These are phyloP conservation scores for Hemisphaericaspora nanyangensis DNA, from an alignment of 805 yeast genomes.

Conservation along the genomic window DNA sequence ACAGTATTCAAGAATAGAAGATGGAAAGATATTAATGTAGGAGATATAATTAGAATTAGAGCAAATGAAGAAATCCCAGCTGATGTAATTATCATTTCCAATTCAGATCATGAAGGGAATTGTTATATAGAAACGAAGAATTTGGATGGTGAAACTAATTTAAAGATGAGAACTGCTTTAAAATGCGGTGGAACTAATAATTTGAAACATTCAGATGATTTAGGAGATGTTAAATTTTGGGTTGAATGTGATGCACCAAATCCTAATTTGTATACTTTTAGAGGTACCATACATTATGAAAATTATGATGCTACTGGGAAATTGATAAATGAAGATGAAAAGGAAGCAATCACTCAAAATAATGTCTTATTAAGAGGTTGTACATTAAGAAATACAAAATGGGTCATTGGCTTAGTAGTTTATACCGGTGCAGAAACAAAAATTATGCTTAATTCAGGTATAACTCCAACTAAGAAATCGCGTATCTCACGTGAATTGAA, in stretches of 20 bases:
- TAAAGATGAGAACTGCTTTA: constrained; percentile 56
- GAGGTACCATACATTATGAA: constrained; percentile 60
- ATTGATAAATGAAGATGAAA: constrained; percentile 31
- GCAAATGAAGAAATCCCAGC: constrained; percentile 81
- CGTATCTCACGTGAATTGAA: constrained; percentile 64
- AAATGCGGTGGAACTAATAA: constrained; percentile 45
- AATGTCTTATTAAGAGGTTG: constrained; percentile 71
- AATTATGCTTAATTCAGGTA: constrained; percentile 74
- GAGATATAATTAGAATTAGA: constrained; percentile 67
- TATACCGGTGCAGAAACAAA: constrained; percentile 76
- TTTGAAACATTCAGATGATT: constrained; percentile 54
- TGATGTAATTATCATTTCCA: constrained; percentile 58
- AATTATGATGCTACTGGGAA: constrained; percentile 28
- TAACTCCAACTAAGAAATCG: constrained; percentile 70
- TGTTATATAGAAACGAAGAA: constrained; percentile 80
- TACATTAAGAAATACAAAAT: constrained; percentile 67
- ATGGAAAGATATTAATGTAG: constrained; percentile 73
- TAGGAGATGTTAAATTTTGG: constrained; percentile 54
- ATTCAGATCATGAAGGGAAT: constrained; percentile 65
- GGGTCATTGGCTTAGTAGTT: constrained; percentile 72
- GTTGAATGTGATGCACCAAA: constrained; percentile 75
- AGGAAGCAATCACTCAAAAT: constrained; percentile 58
- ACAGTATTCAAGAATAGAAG: constrained; percentile 41
- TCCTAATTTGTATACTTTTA: constrained; percentile 57
- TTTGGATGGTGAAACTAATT: constrained; percentile 79